Base-by-base conservation (phyloP, 1,284 basidiomycete species). In the Sparassis latifolia region DNA sequence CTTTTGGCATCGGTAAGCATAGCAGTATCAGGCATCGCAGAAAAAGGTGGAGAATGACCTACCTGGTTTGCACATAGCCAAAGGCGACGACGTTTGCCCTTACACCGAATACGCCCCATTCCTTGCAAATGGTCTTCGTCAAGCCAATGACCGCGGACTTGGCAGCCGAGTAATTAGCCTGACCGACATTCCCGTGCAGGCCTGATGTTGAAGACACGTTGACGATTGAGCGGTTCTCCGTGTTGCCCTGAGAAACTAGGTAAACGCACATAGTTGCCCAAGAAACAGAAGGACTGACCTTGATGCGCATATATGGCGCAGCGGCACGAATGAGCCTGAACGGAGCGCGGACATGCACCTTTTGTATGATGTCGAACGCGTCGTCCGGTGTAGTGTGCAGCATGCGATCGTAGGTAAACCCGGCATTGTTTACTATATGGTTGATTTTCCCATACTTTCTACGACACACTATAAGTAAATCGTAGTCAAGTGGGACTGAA, bases 361-460 rank as follows among this genome's bases (percentile, higher is more conserved):
- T 89, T 69, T 86, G 74, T 64, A 93, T 92, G 57, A 89, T 73
- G 58, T 91, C 86, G 66, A 82, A 93, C 1, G 82, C 80, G 40
- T 89, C 88, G 66, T 93, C 91, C 5, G 86, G 82, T 58, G 85
- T 90, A 3, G 88, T 91, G 71, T 92, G 90, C 41, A 90, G 71
- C 91, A 93, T 93, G 68, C 82, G 84, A 76, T 93, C 90, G 60
- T 79, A 89, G 2, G 91, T 92, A 73, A 92, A 93, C 42, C 90
- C 90, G 50, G 89, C 86, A 57, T 92, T 92, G 72, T 91, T 92
- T 41, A 92, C 78, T 51, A 93, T 89, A 65, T 92, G 89, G 66
- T 92, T 89, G 49, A 92, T 82, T 64, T 89, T 86, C 29, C 87
- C 87, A 57, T 82, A 91, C 58, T 82, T 80, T 53, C 86, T 89